phyloP scores from a whole-genome alignment of 345 rosid genomes.

The Lepidium didymum region DNA sequence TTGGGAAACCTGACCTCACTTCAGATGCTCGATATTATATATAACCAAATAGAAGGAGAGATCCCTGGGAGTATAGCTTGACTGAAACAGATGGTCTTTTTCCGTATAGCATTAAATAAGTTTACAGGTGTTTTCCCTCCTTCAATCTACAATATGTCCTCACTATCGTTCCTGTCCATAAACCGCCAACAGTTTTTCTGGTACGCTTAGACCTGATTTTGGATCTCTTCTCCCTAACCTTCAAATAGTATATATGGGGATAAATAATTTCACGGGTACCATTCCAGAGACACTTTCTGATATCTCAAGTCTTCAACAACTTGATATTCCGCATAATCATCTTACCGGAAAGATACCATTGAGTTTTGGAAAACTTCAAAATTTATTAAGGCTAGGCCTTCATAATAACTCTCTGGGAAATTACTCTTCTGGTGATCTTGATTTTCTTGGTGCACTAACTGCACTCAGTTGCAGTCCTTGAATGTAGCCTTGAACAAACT shows the following conservation, averaged over 20 bases:
- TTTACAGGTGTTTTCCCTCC: constrained; percentile 23
- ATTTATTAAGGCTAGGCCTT: not conserved
- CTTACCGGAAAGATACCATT: constrained; percentile 12
- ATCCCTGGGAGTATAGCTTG: constrained; percentile 9
- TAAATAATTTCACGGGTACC: constrained; percentile 6
- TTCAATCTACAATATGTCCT: constrained; percentile 13
- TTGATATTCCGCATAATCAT: constrained; percentile 1
- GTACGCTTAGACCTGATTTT: constrained; percentile 15
- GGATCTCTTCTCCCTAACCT: constrained; percentile 24
- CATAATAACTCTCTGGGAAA: constrained; percentile 5
- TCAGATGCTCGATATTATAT: constrained; percentile 1
- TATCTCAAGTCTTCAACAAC: constrained; percentile 1
- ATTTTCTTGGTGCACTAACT: constrained; percentile 19
- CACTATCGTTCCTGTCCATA: constrained; percentile 8
- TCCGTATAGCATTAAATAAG: constrained; percentile 16
- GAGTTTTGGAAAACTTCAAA: constrained; percentile 13
- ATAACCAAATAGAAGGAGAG: constrained; percentile 25
- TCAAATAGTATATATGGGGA: constrained; percentile 10
- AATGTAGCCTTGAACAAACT: not conserved
- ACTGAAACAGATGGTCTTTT: constrained; percentile 14
- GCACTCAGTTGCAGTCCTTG: not conserved
- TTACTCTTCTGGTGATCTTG: constrained; percentile 16
- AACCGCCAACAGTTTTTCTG: constrained; percentile 15
- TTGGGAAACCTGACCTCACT: constrained; percentile 24
- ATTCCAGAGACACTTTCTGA: constrained; percentile 17